Conservation (phyloP, 805 yeast species). For the Candida takata region DNA sequence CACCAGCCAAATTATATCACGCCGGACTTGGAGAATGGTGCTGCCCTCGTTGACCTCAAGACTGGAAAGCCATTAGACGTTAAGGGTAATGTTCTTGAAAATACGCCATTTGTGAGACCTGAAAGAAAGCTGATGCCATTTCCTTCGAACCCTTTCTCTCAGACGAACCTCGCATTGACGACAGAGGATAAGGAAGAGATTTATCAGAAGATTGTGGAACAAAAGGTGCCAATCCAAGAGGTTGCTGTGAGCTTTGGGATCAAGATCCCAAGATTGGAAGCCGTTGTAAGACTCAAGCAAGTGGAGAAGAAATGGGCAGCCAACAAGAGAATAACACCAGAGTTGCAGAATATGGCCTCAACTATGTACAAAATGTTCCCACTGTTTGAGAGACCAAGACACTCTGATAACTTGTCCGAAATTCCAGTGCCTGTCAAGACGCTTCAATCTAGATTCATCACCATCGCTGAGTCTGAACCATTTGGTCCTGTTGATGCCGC, state of each 20-base stretch:
- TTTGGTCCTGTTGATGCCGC: slow-evolving; percentile 97
- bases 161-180: slow-evolving; percentile 57
- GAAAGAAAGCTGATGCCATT: slow-evolving; percentile 58
- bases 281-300: slow-evolving; percentile 61
- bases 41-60: slow-evolving; percentile 27
- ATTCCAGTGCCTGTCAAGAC: slow-evolving; percentile 87
- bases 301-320: slow-evolving; percentile 58
- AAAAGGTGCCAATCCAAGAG: slow-evolving; percentile 55
- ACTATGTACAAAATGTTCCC: slow-evolving; percentile 81
- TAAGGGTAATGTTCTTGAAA: slow-evolving; percentile 13
- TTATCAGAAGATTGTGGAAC: slow-evolving; percentile 44
- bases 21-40: slow-evolving; percentile 42
- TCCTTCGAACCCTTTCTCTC: slow-evolving; percentile 64
- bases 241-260: slow-evolving; percentile 75
- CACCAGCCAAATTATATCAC: slow-evolving; percentile 69
- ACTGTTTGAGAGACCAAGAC: slow-evolving; percentile 41
- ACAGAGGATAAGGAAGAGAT: slow-evolving; percentile 54
- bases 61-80: slow-evolving; percentile 26
- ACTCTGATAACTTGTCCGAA: slow-evolving; percentile 78
- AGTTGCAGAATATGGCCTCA: slow-evolving; percentile 49
- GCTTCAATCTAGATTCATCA: slow-evolving; percentile 70
- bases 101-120: slow-evolving; percentile 4
- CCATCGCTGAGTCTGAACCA: slow-evolving; percentile 91
- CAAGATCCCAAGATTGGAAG: slow-evolving; percentile 82
- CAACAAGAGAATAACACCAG: slow-evolving; percentile 45